Evolutionary conservation across 177 flowering plant species (phyloP), one percentile per base, ranked within the genome.

Genomic region (Vitis hybrid): DNA sequence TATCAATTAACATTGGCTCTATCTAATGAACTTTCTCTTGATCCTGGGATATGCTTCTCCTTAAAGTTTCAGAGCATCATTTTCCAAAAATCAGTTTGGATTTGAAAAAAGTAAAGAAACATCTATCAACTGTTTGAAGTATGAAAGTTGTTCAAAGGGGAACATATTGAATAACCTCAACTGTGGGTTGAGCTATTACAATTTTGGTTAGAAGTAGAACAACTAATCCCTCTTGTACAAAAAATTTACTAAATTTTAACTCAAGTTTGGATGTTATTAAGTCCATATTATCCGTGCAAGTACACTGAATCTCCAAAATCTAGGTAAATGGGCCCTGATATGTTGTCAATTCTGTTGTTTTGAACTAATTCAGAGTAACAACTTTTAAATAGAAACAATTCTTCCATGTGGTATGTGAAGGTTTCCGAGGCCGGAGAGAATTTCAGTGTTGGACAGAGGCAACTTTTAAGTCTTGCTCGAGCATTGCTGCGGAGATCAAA

Each of bases 361-460:
- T 27, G 30, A 27, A 27, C 30, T 27, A 27, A 3, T 27, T 27
- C 30, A 27, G n/a, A n/a, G 10, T 15, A 40, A 40, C 9, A 40
- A 40, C 46, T 40, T 40, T 6, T 40, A 40, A 40, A 40, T 40
- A 40, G 48, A 40, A 40, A 40, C 48, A 6, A 40, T 40, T 40
- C 9, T 40, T 40, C 11, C 48, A 5, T 70, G 14, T 65, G 50
- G 57, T 72, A 11, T 72, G 21, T 77, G 52, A 59, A 95, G 99
- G 99, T 95, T 62, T 86, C 97, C 4, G 99, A 96, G 82, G 86
- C 94, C 9, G 99, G 99, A 66, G 99, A 96, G 66, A 96, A 96
- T 75, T 96, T 96, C 74, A 96, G 99, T 77, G 98, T 96, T 71
- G 99, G 99, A 54, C 99, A 96, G 76, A 87, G 99, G 72, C 99